phyloP scores from a whole-genome alignment of 1,139 yeast genomes.

The Magnusiomyces ingens region DNA sequence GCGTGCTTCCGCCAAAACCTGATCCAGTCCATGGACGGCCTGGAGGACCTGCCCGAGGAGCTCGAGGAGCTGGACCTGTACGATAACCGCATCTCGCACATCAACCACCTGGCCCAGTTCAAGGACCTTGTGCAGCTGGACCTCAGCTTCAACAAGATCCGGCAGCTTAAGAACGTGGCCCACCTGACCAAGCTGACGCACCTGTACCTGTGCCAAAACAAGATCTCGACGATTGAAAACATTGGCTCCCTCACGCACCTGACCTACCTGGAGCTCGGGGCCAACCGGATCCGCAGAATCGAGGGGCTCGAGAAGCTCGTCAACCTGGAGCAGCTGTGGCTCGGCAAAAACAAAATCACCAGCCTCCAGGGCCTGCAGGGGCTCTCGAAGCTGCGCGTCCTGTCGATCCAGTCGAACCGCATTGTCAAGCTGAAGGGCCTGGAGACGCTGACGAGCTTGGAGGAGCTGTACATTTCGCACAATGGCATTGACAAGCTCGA shows the following conservation, averaged over 20 bases:
- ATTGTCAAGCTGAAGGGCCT: constrained; percentile 76
- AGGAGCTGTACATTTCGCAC: constrained; percentile 84
- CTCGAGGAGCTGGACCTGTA: constrained; percentile 81
- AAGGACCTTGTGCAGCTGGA: constrained; percentile 58
- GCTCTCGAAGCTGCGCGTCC: constrained; percentile 59
- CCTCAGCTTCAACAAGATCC: constrained; percentile 84
- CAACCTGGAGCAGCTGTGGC: constrained; percentile 74
- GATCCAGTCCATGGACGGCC: constrained; percentile 62
- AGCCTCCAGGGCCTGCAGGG: constrained; percentile 55
- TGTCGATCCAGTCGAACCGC: constrained; percentile 86
- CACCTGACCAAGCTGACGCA: constrained; percentile 55
- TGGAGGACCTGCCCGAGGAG: constrained; percentile 53
- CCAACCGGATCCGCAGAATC: constrained; percentile 67
- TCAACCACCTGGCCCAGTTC: constrained; percentile 57
- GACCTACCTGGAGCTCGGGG: constrained; percentile 81
- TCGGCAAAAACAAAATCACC: constrained; percentile 79
- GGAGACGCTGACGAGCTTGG: constrained; percentile 61
- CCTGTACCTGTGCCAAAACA: constrained; percentile 83
- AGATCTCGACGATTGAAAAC: constrained; percentile 65
- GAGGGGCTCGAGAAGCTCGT: constrained; percentile 48
- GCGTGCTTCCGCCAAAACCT: constrained; percentile 81
- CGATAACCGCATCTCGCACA: constrained; percentile 86
- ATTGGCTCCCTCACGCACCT: constrained; percentile 53
- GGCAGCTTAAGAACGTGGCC: constrained; percentile 75
- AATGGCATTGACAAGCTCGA: constrained; percentile 73